phyloP scores from a whole-genome alignment of 2,329 filamentous ascomycete genomes.

The Aspergillus eucalypticola region DNA sequence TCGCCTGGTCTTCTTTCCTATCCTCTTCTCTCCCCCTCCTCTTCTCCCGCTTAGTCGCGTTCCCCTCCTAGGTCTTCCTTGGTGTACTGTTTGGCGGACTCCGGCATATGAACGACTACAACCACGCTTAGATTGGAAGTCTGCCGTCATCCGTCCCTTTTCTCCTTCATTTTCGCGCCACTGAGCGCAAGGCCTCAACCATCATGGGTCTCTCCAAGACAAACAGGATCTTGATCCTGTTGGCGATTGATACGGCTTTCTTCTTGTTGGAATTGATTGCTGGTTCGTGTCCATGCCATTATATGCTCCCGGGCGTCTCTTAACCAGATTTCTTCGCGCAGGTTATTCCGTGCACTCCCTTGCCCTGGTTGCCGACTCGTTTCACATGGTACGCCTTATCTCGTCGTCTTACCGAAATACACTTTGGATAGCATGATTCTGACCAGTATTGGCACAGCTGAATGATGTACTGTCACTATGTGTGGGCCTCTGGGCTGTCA shows the following conservation, averaged over 20 bases:
- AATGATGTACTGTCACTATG: constrained; percentile 96
- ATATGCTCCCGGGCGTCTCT: constrained; percentile 8
- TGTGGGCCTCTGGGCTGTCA: constrained; percentile 94
- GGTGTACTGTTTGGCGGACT: neutral
- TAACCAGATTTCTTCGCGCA: constrained; percentile 28
- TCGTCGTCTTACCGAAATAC: neutral
- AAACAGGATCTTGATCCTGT: constrained; percentile 86
- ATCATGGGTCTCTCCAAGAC: constrained; percentile 87
- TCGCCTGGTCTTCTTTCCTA: neutral
- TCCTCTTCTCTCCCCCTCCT: neutral
- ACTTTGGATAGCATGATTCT: neutral
- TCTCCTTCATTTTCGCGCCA: constrained; percentile 19
- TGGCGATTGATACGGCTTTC: constrained; percentile 85
- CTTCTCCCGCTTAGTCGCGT: neutral
- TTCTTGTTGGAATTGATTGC: constrained; percentile 85
- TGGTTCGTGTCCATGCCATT: constrained; percentile 46
- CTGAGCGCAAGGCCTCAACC: constrained; percentile 23
- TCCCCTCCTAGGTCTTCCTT: neutral
- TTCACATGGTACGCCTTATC: constrained; percentile 79
- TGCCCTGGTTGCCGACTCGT: constrained; percentile 92
- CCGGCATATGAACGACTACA: neutral
- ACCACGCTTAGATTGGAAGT: neutral
- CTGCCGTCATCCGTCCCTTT: constrained; percentile 3
- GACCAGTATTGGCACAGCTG: constrained; percentile 54
- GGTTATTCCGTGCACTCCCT: constrained; percentile 86